Conservation (phyloP, 805 yeast species). For the Barnettozyma californica region DNA sequence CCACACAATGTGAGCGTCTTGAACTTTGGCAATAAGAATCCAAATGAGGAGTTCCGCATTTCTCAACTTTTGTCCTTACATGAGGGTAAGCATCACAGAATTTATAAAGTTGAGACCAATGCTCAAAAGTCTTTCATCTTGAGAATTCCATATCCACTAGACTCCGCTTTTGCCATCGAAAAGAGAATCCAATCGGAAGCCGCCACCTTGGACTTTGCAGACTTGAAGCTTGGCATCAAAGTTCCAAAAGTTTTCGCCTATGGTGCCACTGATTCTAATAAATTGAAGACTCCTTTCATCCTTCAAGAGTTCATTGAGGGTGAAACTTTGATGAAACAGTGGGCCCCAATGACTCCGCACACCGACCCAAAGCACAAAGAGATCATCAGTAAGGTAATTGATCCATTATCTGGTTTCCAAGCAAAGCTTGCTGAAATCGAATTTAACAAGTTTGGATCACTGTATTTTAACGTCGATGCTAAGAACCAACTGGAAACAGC, state of each 20-base stretch:
- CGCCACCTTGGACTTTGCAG: conserved; percentile 85
- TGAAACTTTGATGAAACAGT: conserved; percentile 74
- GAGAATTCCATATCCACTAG: conserved; percentile 80
- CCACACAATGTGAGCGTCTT: conserved; percentile 42
- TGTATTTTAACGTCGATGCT: conserved; percentile 74
- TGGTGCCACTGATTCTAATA: conserved; percentile 57
- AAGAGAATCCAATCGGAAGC: conserved; percentile 81
- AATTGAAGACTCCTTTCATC: conserved; percentile 68
- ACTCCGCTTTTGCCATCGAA: conserved; percentile 57
- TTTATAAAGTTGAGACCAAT: conserved; percentile 67
- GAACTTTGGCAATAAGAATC: conserved; percentile 39
- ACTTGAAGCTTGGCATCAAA: conserved; percentile 54
- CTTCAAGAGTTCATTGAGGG: conserved; percentile 80
- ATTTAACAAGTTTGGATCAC: conserved; percentile 74
- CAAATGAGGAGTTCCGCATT: conserved; percentile 43
- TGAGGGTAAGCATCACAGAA: conserved; percentile 91
- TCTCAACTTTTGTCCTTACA: conserved; percentile 78
- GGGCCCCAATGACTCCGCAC: conserved; percentile 80
- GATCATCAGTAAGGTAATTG: conserved; percentile 54
- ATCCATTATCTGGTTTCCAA: conserved; percentile 68
- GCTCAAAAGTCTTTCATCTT: conserved; percentile 60
- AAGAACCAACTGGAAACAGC: conserved; percentile 25
- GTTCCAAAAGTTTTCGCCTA: conserved; percentile 72
- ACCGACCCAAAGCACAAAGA: conserved; percentile 46
- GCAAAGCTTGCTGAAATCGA: conserved; percentile 46